Conservation (phyloP, 139 green algal species). For the Chlorella sorokiniana region DNA sequence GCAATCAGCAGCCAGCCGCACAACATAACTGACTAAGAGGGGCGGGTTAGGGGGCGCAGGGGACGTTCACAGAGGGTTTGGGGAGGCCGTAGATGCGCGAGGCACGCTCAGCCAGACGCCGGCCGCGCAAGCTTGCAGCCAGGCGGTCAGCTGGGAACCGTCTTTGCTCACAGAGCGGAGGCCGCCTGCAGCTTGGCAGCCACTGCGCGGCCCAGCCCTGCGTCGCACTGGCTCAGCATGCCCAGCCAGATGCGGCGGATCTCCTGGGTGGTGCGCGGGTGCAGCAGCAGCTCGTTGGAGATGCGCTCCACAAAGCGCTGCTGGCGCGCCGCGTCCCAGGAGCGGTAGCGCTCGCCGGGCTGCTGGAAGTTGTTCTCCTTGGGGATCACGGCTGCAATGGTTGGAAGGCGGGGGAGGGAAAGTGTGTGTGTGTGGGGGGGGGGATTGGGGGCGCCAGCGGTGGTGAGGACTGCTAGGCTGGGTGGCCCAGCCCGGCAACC, state of each 20-base stretch:
- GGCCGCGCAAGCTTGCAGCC: too few relatives aligned
- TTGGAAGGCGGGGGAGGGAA: not conserved
- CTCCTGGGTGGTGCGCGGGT: constrained; percentile 72
- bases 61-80: too few relatives aligned
- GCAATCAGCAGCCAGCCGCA: too few relatives aligned
- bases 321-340: constrained; percentile 76
- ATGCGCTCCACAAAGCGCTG: constrained; percentile 84
- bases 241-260: constrained; percentile 90
- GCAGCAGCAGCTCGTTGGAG: constrained; percentile 61
- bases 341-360: constrained; percentile 76
- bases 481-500: not conserved
- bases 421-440: not conserved
- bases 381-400: constrained; percentile 62
- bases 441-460: not conserved
- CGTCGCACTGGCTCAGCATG: constrained; percentile 90
- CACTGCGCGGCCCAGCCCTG: constrained; percentile 72
- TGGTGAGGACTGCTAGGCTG: not conserved
- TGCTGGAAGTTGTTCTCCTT: constrained; percentile 97
- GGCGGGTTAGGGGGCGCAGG: too few relatives aligned
- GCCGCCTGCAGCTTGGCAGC: constrained; percentile 72
- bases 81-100: too few relatives aligned
- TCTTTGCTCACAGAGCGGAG: constrained; percentile 45
- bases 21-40: too few relatives aligned
- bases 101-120: too few relatives aligned
- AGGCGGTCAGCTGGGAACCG: not conserved